phyloP scores from a whole-genome alignment of 371 early-diverging fungal genomes.

The Mortierella sp. region DNA sequence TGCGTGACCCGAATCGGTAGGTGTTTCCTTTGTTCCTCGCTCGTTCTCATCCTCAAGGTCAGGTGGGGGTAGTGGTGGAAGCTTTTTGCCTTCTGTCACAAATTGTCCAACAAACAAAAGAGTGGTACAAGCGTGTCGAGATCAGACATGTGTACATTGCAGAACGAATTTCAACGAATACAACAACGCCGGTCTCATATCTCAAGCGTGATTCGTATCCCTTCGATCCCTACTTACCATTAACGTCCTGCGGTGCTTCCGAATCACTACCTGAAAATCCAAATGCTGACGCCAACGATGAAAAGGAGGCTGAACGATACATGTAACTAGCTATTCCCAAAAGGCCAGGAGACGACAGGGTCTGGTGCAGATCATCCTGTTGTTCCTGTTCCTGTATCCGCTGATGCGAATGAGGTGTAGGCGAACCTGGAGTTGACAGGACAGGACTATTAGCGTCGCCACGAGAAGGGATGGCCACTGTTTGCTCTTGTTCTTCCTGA shows the following conservation, averaged over 20 bases:
- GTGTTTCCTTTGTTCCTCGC: not conserved
- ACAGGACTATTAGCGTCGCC: constrained; percentile 11
- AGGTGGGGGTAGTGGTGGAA: constrained; percentile 48
- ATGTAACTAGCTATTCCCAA: constrained; percentile 43
- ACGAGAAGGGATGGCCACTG: constrained; percentile 15
- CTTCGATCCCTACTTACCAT: constrained; percentile 10
- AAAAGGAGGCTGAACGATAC: constrained; percentile 50
- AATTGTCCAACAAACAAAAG: not conserved
- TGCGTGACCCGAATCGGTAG: constrained; percentile 1
- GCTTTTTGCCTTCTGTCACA: constrained; percentile 25
- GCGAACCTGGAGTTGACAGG: constrained; percentile 7
- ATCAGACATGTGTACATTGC: not conserved
- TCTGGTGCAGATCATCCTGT: constrained; percentile 12
- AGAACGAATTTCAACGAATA: constrained; percentile 20
- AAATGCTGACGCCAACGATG: constrained; percentile 48
- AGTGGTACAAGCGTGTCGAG: too few relatives aligned
- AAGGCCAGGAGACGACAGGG: constrained; percentile 34
- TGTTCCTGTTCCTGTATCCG: constrained; percentile 8
- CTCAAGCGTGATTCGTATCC: not conserved
- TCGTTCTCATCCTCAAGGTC: constrained; percentile 23
- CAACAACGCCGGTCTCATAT: not conserved
- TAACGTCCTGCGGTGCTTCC: constrained; percentile 1
- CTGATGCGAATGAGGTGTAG: constrained; percentile 15
- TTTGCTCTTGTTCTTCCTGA: constrained; percentile 44
- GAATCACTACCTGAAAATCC: constrained; percentile 46